Evolutionary conservation across 805 yeast species (phyloP).

Genomic region (Myxozyma sirexii): DNA sequence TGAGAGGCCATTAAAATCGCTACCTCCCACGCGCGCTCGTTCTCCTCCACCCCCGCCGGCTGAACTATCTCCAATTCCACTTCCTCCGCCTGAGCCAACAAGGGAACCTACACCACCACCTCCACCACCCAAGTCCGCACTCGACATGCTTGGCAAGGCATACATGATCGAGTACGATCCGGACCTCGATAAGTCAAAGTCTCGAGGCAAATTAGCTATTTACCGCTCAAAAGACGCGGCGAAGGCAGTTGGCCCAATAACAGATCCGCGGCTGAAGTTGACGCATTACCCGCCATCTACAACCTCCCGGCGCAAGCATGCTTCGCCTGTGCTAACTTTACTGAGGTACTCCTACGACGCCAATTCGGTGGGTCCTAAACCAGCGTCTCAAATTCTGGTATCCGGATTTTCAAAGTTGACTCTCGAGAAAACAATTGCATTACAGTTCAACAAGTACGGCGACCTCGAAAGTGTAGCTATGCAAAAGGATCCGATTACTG

Average conservation of each 20-base stretch:
- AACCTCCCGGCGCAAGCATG: conserved; percentile 34
- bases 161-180: conserved; percentile 58
- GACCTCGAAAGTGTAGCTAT: conserved; percentile 60
- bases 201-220: conserved; percentile 45
- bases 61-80: conserved; percentile 6
- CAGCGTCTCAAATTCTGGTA: conserved; percentile 67
- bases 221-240: conserved; percentile 43
- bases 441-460: conserved; percentile 66
- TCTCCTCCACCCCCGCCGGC: background rate
- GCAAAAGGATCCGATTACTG: conserved; percentile 71
- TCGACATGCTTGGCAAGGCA: conserved; percentile 39
- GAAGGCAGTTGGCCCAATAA: conserved; percentile 10
- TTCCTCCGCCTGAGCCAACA: conserved; percentile 2
- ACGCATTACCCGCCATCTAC: conserved; percentile 31
- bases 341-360: conserved; percentile 59
- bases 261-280: conserved; percentile 28
- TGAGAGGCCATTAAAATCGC: background rate
- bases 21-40: conserved; percentile 1
- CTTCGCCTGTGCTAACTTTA: conserved; percentile 33
- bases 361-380: conserved; percentile 74
- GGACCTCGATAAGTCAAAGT: conserved; percentile 50
- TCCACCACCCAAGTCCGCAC: conserved; percentile 10
- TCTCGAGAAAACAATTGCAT: conserved; percentile 50
- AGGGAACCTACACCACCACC: background rate
- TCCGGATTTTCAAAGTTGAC: conserved; percentile 64